phyloP scores from a whole-genome alignment of 177 flowering plant species.

The Vitis hybrid region DNA sequence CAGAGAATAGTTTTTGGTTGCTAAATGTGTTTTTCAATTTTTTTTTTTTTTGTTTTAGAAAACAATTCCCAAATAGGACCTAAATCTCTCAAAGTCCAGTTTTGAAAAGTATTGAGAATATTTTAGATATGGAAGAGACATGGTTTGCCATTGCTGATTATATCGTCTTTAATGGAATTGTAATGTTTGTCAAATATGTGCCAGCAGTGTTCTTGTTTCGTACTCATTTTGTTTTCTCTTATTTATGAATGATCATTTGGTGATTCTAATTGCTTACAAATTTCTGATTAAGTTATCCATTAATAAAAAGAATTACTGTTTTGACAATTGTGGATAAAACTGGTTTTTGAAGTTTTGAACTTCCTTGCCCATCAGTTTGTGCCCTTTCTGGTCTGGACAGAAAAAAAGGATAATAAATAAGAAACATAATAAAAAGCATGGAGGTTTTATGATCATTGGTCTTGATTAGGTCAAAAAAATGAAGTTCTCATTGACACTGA shows the following conservation, averaged over 20 bases:
- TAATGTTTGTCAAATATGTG: not conserved
- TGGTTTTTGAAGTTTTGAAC: not conserved
- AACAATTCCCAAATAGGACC: too few species aligned
- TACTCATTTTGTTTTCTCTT: not conserved
- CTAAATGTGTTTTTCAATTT: too few species aligned
- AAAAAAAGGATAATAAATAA: not conserved
- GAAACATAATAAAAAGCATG: not conserved
- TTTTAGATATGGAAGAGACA: too few species aligned
- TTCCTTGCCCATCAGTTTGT: not conserved
- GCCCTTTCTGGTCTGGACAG: not conserved
- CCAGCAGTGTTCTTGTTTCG: not conserved
- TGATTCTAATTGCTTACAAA: not conserved
- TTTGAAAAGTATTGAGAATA: too few species aligned
- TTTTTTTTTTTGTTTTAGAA: too few species aligned
- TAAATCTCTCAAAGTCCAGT: too few species aligned
- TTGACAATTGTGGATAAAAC: not conserved
- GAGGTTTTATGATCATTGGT: not conserved
- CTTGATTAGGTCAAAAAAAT: not conserved
- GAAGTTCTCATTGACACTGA: not conserved
- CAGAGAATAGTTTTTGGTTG: too few species aligned
- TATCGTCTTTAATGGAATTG: not conserved
- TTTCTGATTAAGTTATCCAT: not conserved
- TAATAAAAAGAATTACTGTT: not conserved
- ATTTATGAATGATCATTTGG: not conserved
- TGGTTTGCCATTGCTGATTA: too few species aligned